These are phyloP conservation scores for Thuja plicata DNA, from an alignment of 83 land plant genomes.

Conservation along the genomic window DNA sequence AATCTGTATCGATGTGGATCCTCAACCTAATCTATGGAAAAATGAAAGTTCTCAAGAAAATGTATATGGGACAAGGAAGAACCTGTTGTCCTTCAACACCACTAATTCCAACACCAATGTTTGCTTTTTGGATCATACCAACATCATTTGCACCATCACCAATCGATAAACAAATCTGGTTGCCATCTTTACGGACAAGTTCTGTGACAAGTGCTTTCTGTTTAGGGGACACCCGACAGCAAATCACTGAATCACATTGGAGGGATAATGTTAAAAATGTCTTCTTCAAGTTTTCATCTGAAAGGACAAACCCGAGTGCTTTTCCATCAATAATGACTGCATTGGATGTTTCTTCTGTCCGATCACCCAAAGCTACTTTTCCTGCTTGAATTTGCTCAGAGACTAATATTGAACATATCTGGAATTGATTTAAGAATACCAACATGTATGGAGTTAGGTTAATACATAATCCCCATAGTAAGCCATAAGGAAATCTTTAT, in stretches of 20 bases:
- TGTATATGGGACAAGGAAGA: neutral
- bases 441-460: neutral
- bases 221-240: slow-evolving; percentile 54
- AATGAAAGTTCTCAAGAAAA: neutral
- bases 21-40: neutral
- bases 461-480: neutral
- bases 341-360: slow-evolving; percentile 15
- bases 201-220: slow-evolving; percentile 50
- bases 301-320: slow-evolving; percentile 33
- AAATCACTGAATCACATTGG: slow-evolving; percentile 44
- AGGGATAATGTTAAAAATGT: slow-evolving; percentile 30
- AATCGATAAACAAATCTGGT: slow-evolving; percentile 49
- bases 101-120: slow-evolving; percentile 53
- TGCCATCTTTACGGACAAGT: slow-evolving; percentile 37
- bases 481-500: neutral
- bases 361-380: slow-evolving; percentile 12
- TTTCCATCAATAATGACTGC: slow-evolving; percentile 54
- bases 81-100: slow-evolving; percentile 56
- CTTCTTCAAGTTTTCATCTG: slow-evolving; percentile 29
- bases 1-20: neutral
- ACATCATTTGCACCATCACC: slow-evolving; percentile 89
- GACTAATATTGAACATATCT: slow-evolving; percentile 9
- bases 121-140: slow-evolving; percentile 73
- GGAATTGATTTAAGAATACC: slow-evolving; percentile 7
- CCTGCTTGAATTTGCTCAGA: slow-evolving; percentile 14